These are phyloP conservation scores for Aureobasidium sp. DNA, from an alignment of 2,329 filamentous ascomycete species.

Conservation along the genomic window DNA sequence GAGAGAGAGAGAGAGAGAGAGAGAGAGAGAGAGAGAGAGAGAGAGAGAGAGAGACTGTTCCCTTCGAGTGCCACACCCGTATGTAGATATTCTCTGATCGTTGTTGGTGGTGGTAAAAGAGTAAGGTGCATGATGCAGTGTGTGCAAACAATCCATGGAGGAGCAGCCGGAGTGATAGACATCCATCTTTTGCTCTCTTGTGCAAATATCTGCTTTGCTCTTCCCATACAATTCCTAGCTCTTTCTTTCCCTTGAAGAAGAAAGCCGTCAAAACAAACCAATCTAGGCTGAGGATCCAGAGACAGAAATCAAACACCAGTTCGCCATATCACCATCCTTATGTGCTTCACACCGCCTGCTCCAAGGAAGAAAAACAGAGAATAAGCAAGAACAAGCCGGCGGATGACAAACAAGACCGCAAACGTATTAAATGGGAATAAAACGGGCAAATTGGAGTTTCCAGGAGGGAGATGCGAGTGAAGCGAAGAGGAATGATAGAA, in stretches of 20 bases:
- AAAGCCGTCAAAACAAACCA: not conserved
- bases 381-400: not conserved
- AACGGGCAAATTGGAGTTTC: not conserved
- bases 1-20: not conserved
- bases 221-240: not conserved
- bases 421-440: not conserved
- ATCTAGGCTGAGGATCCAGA: not conserved
- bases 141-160: not conserved
- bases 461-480: not conserved
- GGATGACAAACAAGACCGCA: not conserved
- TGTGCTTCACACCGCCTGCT: slow-evolving; percentile 4
- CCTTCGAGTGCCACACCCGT: too few relatives aligned
- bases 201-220: not conserved
- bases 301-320: not conserved
- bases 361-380: not conserved
- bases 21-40: not conserved
- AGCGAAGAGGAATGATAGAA: not conserved
- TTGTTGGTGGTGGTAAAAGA: too few relatives aligned
- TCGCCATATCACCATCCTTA: not conserved
- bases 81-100: too few relatives aligned
- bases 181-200: not conserved
- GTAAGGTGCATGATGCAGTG: not conserved
- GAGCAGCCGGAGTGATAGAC: not conserved
- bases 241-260: not conserved
- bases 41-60: not conserved